These are phyloP conservation scores for Kwoniella europaea DNA, from an alignment of 768 basidiomycete genomes.

Conservation along the genomic window DNA sequence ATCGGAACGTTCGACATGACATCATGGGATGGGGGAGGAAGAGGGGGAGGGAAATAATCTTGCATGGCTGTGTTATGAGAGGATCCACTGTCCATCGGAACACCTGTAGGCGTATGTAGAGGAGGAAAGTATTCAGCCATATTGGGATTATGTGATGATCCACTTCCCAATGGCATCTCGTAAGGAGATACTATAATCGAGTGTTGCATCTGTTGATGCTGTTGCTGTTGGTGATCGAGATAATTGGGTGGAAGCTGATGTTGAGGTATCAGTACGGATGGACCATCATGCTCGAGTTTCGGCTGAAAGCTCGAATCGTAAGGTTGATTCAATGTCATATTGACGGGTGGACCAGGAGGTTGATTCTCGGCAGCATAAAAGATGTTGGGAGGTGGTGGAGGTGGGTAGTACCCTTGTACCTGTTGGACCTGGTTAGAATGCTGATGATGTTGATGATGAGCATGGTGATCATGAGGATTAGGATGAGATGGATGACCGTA, in stretches of 20 bases:
- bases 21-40: neutral
- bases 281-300: conserved; percentile 7
- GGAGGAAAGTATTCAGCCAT: conserved; percentile 25
- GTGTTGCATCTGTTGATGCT: conserved; percentile 15
- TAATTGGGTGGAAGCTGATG: conserved; percentile 17
- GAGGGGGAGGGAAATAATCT: conserved; percentile 13
- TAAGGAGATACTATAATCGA: conserved; percentile 8
- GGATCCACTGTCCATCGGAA: conserved; percentile 11
- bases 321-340: conserved; percentile 10
- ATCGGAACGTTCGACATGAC: conserved; percentile 1
- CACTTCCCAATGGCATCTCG: conserved; percentile 18
- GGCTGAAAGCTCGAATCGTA: conserved; percentile 1
- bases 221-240: conserved; percentile 10
- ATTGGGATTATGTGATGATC: conserved; percentile 20
- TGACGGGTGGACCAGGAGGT: conserved; percentile 21
- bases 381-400: conserved; percentile 32
- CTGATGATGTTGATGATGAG: conserved; percentile 1
- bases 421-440: conserved; percentile 4
- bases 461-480: neutral
- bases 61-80: conserved; percentile 15
- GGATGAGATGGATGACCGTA: conserved; percentile 1
- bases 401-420: conserved; percentile 17
- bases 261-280: conserved; percentile 13
- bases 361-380: conserved; percentile 25
- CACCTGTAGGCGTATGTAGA: conserved; percentile 6